phyloP scores from a whole-genome alignment of 805 yeast genomes.

The Starmerella sirachaensis region DNA sequence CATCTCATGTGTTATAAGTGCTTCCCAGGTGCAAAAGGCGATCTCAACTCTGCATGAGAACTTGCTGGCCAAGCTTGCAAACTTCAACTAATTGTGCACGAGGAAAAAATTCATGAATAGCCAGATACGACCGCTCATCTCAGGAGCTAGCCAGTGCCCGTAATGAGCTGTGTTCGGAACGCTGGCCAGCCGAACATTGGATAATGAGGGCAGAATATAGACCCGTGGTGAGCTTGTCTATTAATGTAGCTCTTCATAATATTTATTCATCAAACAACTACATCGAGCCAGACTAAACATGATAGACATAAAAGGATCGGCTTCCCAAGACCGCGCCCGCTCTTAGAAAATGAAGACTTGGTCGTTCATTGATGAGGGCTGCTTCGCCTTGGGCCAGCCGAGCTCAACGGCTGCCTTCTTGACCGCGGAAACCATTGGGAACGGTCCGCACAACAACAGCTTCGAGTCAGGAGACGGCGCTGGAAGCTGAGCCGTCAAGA shows the following conservation, averaged over 20 bases:
- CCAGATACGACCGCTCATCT: no score
- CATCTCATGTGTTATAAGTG: slow-evolving; percentile 87
- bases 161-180: no score
- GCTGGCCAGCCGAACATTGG: no score
- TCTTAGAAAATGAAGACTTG: slow-evolving; percentile 72
- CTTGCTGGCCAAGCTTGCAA: slow-evolving; percentile 35
- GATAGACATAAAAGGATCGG: not conserved
- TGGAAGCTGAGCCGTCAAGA: slow-evolving; percentile 54
- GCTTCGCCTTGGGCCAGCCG: slow-evolving; percentile 77
- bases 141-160: no score
- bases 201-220: no score
- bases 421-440: slow-evolving; percentile 76
- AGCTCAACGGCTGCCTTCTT: slow-evolving; percentile 64
- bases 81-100: no score
- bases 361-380: slow-evolving; percentile 81
- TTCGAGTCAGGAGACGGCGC: slow-evolving; percentile 47
- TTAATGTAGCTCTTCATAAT: no score
- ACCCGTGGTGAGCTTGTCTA: no score
- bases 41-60: slow-evolving; percentile 72
- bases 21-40: slow-evolving; percentile 71
- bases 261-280: no score
- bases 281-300: no score
- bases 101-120: no score
- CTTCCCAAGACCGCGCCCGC: not conserved
- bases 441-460: slow-evolving; percentile 86